Percentiles rank a stretch among this genome's conserved stretches.
These are phyloP conservation scores for Amanita exitialis DNA, from an alignment of 768 basidiomycete genomes.

Conservation along the genomic window DNA sequence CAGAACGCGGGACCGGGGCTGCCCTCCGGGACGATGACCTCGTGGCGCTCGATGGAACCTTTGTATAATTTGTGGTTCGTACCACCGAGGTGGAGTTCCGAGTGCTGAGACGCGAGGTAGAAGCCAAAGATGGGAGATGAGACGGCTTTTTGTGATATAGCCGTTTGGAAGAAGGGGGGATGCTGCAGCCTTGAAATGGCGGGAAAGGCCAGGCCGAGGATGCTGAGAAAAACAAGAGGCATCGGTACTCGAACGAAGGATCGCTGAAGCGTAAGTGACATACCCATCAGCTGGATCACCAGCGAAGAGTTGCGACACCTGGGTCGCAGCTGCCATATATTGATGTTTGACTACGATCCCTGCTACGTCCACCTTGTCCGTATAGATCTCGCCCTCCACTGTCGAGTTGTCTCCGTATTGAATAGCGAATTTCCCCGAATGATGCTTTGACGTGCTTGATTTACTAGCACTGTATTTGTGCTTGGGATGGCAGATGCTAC, in stretches of 20 bases:
- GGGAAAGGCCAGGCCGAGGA: constrained; percentile 1
- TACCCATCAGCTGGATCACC: constrained; percentile 1
- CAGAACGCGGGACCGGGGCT: background rate
- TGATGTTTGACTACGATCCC: constrained; percentile 12
- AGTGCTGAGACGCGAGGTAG: background rate
- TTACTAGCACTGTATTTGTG: constrained; percentile 21
- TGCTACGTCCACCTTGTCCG: constrained; percentile 28
- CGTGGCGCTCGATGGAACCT: background rate
- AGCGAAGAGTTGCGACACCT: background rate
- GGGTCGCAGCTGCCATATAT: background rate
- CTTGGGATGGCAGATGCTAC: constrained; percentile 23
- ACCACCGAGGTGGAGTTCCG: background rate
- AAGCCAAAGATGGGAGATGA: background rate
- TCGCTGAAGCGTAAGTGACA: background rate
- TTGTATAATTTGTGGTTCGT: background rate
- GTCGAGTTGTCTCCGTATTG: constrained; percentile 33
- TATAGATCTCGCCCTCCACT: constrained; percentile 26
- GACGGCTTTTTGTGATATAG: background rate
- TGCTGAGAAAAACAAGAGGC: no score
- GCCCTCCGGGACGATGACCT: background rate
- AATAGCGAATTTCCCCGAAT: constrained; percentile 19
- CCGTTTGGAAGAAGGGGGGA: background rate
- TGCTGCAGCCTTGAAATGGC: background rate
- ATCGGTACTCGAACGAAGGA: no score
- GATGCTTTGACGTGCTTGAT: constrained; percentile 8